These are phyloP conservation scores for Hypericum perforatum DNA, from an alignment of 345 rosid species.

Conservation along the genomic window DNA sequence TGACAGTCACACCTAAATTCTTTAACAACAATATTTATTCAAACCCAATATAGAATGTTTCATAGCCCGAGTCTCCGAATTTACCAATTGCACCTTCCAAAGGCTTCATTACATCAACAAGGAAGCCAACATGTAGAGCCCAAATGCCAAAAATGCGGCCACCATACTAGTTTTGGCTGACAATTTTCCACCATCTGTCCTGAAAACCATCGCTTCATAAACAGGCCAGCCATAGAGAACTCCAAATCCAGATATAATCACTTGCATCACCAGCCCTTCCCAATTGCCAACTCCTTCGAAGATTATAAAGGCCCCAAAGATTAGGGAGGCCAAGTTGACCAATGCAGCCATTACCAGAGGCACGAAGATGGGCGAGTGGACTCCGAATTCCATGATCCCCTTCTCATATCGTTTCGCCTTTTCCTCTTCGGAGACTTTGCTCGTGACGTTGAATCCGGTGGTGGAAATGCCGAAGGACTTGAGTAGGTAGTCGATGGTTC, in stretches of 20 bases:
- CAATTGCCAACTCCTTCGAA: neutral
- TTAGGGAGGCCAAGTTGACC: neutral
- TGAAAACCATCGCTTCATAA: neutral
- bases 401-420: neutral
- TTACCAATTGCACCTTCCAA: too few relatives aligned
- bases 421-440: constrained; percentile 1
- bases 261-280: neutral
- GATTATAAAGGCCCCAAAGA: neutral
- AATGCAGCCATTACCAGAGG: neutral
- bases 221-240: neutral
- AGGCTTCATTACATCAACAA: neutral
- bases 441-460: neutral
- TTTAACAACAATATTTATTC: too few relatives aligned
- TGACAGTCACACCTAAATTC: too few relatives aligned
- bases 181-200: neutral
- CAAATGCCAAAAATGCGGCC: neutral
- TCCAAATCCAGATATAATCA: neutral
- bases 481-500: neutral
- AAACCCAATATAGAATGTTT: too few relatives aligned
- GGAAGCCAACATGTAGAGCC: neutral
- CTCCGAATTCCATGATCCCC: neutral
- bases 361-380: neutral
- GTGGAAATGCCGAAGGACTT: neutral
- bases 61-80: too few relatives aligned
- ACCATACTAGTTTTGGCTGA: neutral